Percentiles rank a stretch among this genome's conserved stretches.
These are phyloP conservation scores for Penicillium parvum DNA, from an alignment of 495 filamentous ascomycete genomes.

Conservation along the genomic window DNA sequence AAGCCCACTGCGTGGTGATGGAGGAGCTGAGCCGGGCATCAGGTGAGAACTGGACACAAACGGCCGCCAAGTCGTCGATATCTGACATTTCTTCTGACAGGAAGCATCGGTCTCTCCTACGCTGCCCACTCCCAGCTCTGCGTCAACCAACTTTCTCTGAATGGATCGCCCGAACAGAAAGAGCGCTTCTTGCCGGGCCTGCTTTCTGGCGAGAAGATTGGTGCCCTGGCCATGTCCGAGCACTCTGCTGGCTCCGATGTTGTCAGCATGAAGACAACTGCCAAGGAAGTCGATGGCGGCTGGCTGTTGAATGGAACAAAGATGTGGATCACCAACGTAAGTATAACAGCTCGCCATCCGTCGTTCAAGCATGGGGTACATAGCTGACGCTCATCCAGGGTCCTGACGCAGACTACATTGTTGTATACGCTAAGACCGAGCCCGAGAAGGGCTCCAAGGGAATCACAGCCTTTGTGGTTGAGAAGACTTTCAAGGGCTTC, in stretches of 20 bases:
- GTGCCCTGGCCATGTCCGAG: slow-evolving; percentile 94
- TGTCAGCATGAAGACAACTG: slow-evolving; percentile 87
- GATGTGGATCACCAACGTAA: slow-evolving; percentile 98
- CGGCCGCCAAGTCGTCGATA: neutral
- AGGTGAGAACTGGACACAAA: slow-evolving; percentile 28
- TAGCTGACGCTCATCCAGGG: too few species aligned
- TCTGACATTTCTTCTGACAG: slow-evolving; percentile 27
- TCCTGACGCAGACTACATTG: slow-evolving; percentile 81
- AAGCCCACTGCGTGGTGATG: slow-evolving; percentile 95
- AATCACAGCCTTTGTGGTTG: slow-evolving; percentile 91
- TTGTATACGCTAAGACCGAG: slow-evolving; percentile 94
- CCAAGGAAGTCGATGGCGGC: slow-evolving; percentile 76
- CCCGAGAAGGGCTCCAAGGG: slow-evolving; percentile 80
- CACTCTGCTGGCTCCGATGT: slow-evolving; percentile 89
- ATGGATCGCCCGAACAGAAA: slow-evolving; percentile 79
- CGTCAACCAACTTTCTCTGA: slow-evolving; percentile 92
- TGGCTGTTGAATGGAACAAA: slow-evolving; percentile 87
- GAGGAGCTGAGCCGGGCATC: slow-evolving; percentile 76
- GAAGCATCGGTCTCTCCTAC: slow-evolving; percentile 88
- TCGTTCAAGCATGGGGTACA: too few species aligned
- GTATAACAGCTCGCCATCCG: too few species aligned
- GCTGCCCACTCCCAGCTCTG: slow-evolving; percentile 96
- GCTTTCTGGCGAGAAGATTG: slow-evolving; percentile 76
- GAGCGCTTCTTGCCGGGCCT: slow-evolving; percentile 72
- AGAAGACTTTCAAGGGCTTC: slow-evolving; percentile 70